Percentiles rank a stretch among this genome's conserved stretches.
Conservation (phyloP, 1,284 basidiomycete species). For the Cryptococcus sp. region DNA sequence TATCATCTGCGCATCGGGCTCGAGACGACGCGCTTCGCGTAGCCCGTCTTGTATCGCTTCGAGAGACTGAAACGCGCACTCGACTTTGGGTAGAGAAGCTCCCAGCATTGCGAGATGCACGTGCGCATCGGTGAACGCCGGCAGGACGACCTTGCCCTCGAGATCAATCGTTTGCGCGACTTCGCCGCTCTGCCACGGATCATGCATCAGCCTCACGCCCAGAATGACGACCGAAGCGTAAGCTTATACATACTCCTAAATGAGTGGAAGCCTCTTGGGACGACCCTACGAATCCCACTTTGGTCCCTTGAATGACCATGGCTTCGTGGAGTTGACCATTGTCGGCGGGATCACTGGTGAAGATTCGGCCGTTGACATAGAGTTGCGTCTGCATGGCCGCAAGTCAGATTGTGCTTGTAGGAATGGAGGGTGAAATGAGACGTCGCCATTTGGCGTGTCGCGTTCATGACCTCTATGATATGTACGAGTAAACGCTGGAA, state of each 20-base stretch:
- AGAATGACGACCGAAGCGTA: too few species aligned
- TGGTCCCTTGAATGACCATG: slow-evolving; percentile 19
- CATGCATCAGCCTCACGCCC: too few species aligned
- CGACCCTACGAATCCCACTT: slow-evolving; percentile 22
- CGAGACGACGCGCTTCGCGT: neutral
- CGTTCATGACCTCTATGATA: too few species aligned
- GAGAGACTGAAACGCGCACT: slow-evolving; percentile 14
- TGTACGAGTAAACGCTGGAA: too few species aligned
- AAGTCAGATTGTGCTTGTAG: too few species aligned
- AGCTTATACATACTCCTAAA: too few species aligned
- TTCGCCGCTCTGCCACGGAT: too few species aligned
- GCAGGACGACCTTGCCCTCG: slow-evolving; percentile 25
- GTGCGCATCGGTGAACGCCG: slow-evolving; percentile 39
- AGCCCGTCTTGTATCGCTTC: slow-evolving; percentile 23
- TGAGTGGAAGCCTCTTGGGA: neutral
- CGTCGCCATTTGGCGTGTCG: too few species aligned
- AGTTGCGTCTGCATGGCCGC: slow-evolving; percentile 3
- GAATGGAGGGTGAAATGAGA: too few species aligned
- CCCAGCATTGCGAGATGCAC: slow-evolving; percentile 36
- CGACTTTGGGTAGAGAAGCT: slow-evolving; percentile 21
- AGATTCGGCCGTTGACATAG: slow-evolving; percentile 31
- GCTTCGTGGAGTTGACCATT: slow-evolving; percentile 22
- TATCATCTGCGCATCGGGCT: slow-evolving; percentile 15
- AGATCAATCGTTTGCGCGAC: slow-evolving; percentile 17
- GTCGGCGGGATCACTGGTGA: slow-evolving; percentile 20